Base-by-base conservation (phyloP, 2,329 filamentous ascomycete species). In the Metarhizium robertsii region DNA sequence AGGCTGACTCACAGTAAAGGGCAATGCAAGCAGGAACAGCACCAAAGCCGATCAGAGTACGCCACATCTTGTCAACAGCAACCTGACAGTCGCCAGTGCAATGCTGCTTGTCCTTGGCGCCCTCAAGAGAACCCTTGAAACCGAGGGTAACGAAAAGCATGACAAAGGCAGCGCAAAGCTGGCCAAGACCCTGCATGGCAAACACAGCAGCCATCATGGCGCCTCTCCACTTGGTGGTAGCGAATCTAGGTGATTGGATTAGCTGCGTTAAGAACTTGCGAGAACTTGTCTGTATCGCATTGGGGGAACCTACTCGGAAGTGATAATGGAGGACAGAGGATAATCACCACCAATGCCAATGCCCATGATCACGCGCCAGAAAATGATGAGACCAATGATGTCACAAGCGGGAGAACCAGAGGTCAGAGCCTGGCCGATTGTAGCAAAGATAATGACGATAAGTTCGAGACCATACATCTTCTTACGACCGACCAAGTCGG, bases 191-290 rank as follows among this genome's bases (percentile, higher is more conserved):
- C 69, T 95, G 89, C 87, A 92, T 92, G 61, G 88, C 87, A 65
- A 94, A 94, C 54, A 94, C 89, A 16, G 87, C 79, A 38, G 83
- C 87, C 85, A 95, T 92, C 86, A 94, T 94, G 60, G 88, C 88
- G 61, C 88, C 89, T 70, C 89, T 77, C 84, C 88, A 92, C 71
- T 87, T 90, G 53, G 88, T 92, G 4, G 87, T 92, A 11, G 89
- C 88, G 65, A 94, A 72, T 54, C 69, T 71, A 32, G 4, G 5
- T 20, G 5, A 25, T 16, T 34, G 20, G 7, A 30, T 53, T 38
- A 50, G 36, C 36, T 25, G 13, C 4, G 30, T 43, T 25, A 34
- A 29, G 38, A 49, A n/a, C 5, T 40, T 40, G 10, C 1, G 32
- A 34, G 32, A 11, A 3, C 10, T 34, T 7, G 32, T 11, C 10